These are phyloP conservation scores for Chaetomium tenue DNA, from an alignment of 495 filamentous ascomycete species.

Conservation along the genomic window DNA sequence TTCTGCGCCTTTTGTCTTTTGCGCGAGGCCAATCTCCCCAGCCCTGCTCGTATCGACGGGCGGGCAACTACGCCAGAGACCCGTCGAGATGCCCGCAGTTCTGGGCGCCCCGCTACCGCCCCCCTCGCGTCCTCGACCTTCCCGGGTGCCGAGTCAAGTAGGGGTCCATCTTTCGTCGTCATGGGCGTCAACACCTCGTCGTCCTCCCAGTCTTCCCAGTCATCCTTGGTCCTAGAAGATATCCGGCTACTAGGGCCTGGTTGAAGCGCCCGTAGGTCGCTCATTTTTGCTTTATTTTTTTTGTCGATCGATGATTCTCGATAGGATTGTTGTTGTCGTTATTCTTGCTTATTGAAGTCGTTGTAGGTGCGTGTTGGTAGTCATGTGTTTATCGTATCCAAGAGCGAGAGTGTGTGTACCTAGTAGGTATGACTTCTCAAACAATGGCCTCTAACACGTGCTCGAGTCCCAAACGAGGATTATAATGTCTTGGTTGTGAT, in stretches of 20 bases:
- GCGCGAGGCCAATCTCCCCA: conserved; percentile 46
- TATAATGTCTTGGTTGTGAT: not conserved
- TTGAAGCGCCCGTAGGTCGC: conserved; percentile 15
- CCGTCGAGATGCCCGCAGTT: conserved; percentile 16
- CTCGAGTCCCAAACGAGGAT: not conserved
- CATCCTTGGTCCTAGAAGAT: conserved; percentile 34
- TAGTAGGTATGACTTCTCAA: not conserved
- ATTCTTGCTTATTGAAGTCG: not conserved
- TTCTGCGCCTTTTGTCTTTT: conserved; percentile 55
- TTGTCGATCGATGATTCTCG: conserved; percentile 4
- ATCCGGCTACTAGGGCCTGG: conserved; percentile 4
- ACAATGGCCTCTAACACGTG: conserved; percentile 9
- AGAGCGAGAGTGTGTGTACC: conserved; percentile 5
- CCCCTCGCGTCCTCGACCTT: conserved; percentile 20
- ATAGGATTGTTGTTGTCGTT: not conserved
- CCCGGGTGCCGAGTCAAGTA: conserved; percentile 12
- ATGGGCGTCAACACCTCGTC: conserved; percentile 38
- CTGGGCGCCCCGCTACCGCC: conserved; percentile 19
- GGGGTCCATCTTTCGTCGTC: conserved; percentile 28
- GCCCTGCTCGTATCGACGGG: conserved; percentile 39
- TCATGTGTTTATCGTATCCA: not conserved
- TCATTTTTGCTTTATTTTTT: conserved; percentile 25
- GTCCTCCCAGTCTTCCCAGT: conserved; percentile 52
- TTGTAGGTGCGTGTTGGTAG: not conserved
- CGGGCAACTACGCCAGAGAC: conserved; percentile 27